A percentile compares a stretch with the other conserved stretches of the same genome.
phyloP scores from a whole-genome alignment of 202 grass and related monocot genomes.

The Zoysia matrella region DNA sequence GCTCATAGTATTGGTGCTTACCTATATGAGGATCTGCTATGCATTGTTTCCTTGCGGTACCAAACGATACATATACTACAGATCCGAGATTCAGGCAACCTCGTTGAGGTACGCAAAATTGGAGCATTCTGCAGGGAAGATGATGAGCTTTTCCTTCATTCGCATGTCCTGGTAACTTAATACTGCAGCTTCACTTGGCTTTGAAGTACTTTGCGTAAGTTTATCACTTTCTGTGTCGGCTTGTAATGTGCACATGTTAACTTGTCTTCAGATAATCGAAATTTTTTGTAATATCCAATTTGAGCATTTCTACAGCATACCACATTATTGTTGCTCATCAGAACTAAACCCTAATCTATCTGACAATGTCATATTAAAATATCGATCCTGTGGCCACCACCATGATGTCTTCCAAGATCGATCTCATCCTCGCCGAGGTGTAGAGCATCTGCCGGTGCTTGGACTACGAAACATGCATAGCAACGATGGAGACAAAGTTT shows the following conservation, averaged over 20 bases:
- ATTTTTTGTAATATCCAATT: not conserved
- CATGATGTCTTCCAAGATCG: no score
- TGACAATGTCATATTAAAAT: not conserved
- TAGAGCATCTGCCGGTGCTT: no score
- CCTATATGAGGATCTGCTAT: conserved; percentile 84
- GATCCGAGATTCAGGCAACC: conserved; percentile 78
- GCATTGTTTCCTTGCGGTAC: conserved; percentile 79
- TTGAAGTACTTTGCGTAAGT: not conserved
- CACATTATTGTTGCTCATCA: not conserved
- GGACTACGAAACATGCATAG: no score
- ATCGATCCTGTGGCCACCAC: no score
- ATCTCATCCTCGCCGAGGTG: no score
- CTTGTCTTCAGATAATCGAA: not conserved
- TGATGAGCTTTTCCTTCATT: conserved; percentile 81
- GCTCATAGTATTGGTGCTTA: conserved; percentile 81
- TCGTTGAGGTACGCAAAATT: conserved; percentile 82
- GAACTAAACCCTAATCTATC: conserved; percentile 8
- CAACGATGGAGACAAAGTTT: no score
- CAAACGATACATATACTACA: conserved; percentile 86
- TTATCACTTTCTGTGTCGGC: not conserved
- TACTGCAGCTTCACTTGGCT: not conserved
- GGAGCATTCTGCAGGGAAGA: conserved; percentile 77
- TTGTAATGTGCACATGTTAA: not conserved
- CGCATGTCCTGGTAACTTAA: conserved; percentile 66
- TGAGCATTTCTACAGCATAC: not conserved